Evolutionary conservation across 768 basidiomycete genomes (phyloP).

Genomic region (Austroboletus eburneus): DNA sequence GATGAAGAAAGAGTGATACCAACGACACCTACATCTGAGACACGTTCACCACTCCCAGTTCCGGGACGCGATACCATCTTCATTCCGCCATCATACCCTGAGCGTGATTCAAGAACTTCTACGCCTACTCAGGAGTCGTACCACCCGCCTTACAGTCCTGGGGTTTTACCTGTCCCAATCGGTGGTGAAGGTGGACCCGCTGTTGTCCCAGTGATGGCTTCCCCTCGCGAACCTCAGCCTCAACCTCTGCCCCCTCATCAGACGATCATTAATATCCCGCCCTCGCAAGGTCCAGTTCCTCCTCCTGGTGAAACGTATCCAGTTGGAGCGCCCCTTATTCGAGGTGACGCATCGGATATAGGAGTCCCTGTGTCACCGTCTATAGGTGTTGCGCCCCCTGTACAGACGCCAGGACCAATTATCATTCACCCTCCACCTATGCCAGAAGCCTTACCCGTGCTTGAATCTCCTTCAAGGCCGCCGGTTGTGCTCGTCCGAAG

Average conservation of each 20-base stretch:
- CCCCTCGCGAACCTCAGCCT: too few species aligned
- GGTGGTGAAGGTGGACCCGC: constrained; percentile 10
- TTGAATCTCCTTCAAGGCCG: background rate
- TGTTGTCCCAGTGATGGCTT: constrained; percentile 15
- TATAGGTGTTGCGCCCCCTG: constrained; percentile 4
- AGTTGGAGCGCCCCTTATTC: constrained; percentile 1
- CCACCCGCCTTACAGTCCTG: constrained; percentile 13
- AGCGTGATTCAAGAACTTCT: constrained; percentile 17
- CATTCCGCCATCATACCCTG: constrained; percentile 11
- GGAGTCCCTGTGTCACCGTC: constrained; percentile 8
- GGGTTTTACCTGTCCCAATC: constrained; percentile 8
- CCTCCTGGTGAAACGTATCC: constrained; percentile 19
- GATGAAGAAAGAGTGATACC: constrained; percentile 23
- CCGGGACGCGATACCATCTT: constrained; percentile 10
- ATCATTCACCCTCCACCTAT: constrained; percentile 20
- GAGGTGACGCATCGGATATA: background rate
- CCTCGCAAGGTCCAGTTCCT: constrained; percentile 9
- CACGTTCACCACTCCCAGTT: constrained; percentile 17
- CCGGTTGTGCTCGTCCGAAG: constrained; percentile 15
- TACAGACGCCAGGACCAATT: constrained; percentile 7
- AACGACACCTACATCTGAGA: constrained; percentile 14
- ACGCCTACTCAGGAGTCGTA: constrained; percentile 25
- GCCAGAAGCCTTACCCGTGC: background rate
- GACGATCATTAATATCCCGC: constrained; percentile 14
- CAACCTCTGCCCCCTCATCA: too few species aligned